Evolutionary conservation across 2,329 filamentous ascomycete species (phyloP), one percentile per base, ranked within the genome.

Genomic region (Colletotrichum tofieldiae): DNA sequence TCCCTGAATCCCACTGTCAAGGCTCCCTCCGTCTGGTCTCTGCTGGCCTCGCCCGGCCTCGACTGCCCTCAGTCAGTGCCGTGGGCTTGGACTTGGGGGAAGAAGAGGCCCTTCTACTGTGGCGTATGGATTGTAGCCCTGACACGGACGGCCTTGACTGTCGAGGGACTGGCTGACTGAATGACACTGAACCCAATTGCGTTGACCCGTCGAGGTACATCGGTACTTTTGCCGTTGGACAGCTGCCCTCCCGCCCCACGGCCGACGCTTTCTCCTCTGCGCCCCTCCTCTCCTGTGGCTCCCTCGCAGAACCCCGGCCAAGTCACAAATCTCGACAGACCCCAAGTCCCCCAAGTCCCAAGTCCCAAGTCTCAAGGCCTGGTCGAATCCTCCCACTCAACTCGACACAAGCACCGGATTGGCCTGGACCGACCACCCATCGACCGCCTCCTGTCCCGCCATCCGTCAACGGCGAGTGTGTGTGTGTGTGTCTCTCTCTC

Each of bases 161-260:
- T 9, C 11, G 5, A 1, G 12, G 37, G 5, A 9, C 37, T 29
- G 9, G 7, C 49, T 8, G 49, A 32, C 49, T 52, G 26, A n/a
- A 20, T 60, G 56, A 45, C 56, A 39, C 29, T 26, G 26, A 60
- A 60, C 39, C 39, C 56, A 47, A 47, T 60, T 60, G 56, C 39
- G 12, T 59, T 59, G 35, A 37, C 35, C 35, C 6, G 35, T 9
- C 16, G 5, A 29, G 14, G 47, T 51, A 51, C 47, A 2, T 51
- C 49, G 49, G 23, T 52, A 52, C 49, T 20, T 37, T 37, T 16
- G 47, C 6, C 47, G 7, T 51, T 29, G 47, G 47, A 18, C 23
- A 23, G 14, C 23, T 16, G 4, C 47, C 47, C 45, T 23, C 9
- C 9, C 20, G 6, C n/a, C 39, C 52, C 52, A 35, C 32, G 52